A percentile compares a stretch with the other conserved stretches of the same genome.
These are phyloP conservation scores for Coemansia sp. DNA, from an alignment of 192 early-diverging fungal genomes.

Conservation along the genomic window DNA sequence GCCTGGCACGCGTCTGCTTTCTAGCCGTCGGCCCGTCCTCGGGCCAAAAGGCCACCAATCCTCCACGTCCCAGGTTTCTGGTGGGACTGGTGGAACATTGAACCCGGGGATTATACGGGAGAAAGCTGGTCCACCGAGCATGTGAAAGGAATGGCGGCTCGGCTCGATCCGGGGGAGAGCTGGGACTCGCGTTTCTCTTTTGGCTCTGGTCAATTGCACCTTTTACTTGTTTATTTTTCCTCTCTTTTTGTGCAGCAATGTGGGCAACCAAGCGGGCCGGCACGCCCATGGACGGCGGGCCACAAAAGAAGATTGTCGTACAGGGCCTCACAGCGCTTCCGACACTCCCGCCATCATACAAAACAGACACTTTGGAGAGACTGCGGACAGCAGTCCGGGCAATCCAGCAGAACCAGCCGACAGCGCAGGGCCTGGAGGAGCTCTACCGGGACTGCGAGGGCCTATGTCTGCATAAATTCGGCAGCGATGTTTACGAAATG, in stretches of 20 bases:
- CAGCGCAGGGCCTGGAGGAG: slow-evolving; percentile 69
- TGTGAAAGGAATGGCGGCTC: no score
- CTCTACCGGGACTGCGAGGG: slow-evolving; percentile 83
- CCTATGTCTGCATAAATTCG: slow-evolving; percentile 70
- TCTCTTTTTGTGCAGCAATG: slow-evolving; percentile 9
- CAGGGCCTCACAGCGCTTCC: slow-evolving; percentile 31
- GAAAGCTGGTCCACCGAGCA: neutral
- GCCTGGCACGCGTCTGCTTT: no score
- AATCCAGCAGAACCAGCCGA: slow-evolving; percentile 60
- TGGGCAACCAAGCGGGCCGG: slow-evolving; percentile 42
- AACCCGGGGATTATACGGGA: no score
- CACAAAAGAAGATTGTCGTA: slow-evolving; percentile 34
- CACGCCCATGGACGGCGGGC: slow-evolving; percentile 16
- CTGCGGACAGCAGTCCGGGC: slow-evolving; percentile 65
- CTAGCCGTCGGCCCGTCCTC: no score
- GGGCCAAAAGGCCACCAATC: no score
- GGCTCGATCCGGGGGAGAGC: neutral
- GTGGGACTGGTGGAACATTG: no score
- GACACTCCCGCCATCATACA: slow-evolving; percentile 61
- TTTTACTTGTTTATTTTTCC: neutral
- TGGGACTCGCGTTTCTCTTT: neutral
- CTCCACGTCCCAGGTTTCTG: no score
- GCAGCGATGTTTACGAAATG: slow-evolving; percentile 55
- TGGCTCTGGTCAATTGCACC: neutral
- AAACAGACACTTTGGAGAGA: slow-evolving; percentile 56